These are phyloP conservation scores for Chrysanthemum lavandulifolium DNA, from an alignment of 129 eudicot genomes.

Conservation along the genomic window DNA sequence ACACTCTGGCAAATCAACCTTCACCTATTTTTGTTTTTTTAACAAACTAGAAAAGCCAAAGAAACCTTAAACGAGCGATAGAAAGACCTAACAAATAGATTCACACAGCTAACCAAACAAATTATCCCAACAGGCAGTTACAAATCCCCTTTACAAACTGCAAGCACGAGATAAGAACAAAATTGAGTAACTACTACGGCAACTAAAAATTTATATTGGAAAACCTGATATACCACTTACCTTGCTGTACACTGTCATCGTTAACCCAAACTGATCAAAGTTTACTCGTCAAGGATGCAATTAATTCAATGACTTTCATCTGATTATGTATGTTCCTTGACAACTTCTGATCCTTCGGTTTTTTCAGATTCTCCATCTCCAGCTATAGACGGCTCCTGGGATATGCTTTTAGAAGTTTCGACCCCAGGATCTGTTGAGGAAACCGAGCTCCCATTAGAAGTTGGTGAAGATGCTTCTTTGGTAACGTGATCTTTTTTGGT, in stretches of 20 bases:
- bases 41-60: neutral
- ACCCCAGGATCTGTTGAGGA: neutral
- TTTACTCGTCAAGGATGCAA: neutral
- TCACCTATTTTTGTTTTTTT: no score
- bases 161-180: neutral
- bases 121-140: neutral
- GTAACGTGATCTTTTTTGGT: neutral
- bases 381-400: neutral
- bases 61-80: neutral
- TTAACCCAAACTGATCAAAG: neutral
- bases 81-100: neutral
- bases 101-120: neutral
- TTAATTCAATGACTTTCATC: neutral
- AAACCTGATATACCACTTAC: neutral
- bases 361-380: neutral
- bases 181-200: slow-evolving; percentile 2
- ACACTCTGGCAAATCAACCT: no score
- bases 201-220: neutral
- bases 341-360: neutral
- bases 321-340: neutral
- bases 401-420: neutral
- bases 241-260: neutral
- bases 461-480: neutral
- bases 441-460: neutral
- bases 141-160: neutral